Base-by-base conservation (phyloP, 169 alveolate species). In the Ichthyophthirius multifiliis region DNA sequence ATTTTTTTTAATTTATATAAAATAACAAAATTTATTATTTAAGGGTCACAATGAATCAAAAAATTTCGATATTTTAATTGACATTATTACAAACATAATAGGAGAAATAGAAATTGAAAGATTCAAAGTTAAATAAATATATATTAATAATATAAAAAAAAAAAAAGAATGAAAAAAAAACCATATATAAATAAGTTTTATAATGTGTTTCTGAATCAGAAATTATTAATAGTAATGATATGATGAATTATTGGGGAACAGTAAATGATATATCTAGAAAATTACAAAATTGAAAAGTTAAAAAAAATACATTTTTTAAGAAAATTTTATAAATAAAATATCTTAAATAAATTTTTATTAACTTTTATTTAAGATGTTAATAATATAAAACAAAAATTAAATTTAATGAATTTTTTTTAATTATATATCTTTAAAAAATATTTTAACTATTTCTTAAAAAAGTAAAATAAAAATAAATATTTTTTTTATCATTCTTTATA, bases 21-120 rank as follows among this genome's bases (percentile, higher is more conserved):
- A 31, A 32, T 32, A 15, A 30, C 6, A 64, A 15, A 31, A 37
- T 7, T 31, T 67, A n/a, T 67, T 16, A 20, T 13, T 3, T 37
- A 16, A 48, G 47, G 48, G 0, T 41, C 27, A 65, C 16, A 67
- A 44, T 34, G 86, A 81, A 41, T 35, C 63, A 23, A 43, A 81
- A 30, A 45, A 23, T 27, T 20, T 23, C 30, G 65, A 32, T 39
- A 81, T 41, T 32, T 73, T 81, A 18, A 71, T 73, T 45, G 73
- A 43, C 12, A 41, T 81, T 5, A 71, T 81, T 27, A 39, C 67
- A 5, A 47, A 37, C 37, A 81, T 81, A 9, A 12, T 81, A 13
- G 86, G 82, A 35, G 31, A 71, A 3, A 74, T 71, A 10, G 86
- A 81, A 43, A 27, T 74, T 30, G 75, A 43, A 5, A 71, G 48